phyloP scores from a whole-genome alignment of 2,329 filamentous ascomycete species.

The Xylaria sp. region DNA sequence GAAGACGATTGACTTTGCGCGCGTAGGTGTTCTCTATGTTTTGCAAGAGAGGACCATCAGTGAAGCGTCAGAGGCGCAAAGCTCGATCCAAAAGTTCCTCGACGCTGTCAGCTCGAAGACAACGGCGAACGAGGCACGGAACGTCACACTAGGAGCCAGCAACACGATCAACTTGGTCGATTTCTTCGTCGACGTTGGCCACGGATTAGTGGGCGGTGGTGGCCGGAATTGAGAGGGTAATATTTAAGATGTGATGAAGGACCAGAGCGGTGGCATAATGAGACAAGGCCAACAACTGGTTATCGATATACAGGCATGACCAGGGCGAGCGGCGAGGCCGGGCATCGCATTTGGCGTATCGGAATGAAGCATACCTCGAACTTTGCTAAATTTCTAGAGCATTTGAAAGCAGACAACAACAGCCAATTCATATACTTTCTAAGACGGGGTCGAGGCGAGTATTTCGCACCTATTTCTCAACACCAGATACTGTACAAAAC shows the following conservation, averaged over 20 bases:
- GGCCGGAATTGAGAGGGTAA: conserved; percentile 13
- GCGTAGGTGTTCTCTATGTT: conserved; percentile 57
- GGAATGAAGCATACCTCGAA: conserved; percentile 9
- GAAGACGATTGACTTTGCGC: conserved; percentile 57
- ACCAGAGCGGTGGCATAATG: conserved; percentile 1
- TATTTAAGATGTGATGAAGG: background rate
- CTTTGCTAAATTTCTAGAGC: conserved; percentile 13
- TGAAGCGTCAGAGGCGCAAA: conserved; percentile 51
- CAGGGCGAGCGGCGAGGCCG: conserved; percentile 2
- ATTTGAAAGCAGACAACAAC: conserved; percentile 10
- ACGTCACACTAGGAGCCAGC: conserved; percentile 39
- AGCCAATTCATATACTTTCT: background rate
- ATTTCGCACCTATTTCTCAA: background rate
- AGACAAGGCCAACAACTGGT: conserved; percentile 5
- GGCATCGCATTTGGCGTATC: conserved; percentile 16
- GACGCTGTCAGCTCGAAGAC: conserved; percentile 33
- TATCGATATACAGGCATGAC: conserved; percentile 7
- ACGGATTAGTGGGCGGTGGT: conserved; percentile 23
- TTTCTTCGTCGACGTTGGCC: conserved; percentile 38
- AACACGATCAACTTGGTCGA: conserved; percentile 49
- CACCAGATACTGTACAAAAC: conserved; percentile 13
- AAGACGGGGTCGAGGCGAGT: background rate
- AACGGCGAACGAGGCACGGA: conserved; percentile 35
- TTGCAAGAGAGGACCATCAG: conserved; percentile 50
- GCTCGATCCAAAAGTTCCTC: conserved; percentile 51